These are phyloP conservation scores for Aspergillus conjunctus DNA, from an alignment of 495 filamentous ascomycete genomes.

Conservation along the genomic window DNA sequence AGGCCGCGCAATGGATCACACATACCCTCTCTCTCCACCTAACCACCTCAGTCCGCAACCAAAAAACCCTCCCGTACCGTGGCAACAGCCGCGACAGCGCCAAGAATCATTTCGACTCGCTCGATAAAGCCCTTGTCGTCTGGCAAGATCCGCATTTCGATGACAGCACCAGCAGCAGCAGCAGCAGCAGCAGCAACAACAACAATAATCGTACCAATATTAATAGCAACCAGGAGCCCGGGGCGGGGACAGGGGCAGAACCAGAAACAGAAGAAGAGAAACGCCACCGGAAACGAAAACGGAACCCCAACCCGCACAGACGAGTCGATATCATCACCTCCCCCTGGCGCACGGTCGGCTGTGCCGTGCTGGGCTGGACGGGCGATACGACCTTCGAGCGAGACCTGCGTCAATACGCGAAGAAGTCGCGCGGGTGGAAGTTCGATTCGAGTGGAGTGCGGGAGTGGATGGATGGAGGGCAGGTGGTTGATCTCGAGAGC, in stretches of 20 bases:
- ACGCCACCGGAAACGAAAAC: constrained; percentile 27
- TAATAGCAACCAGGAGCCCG: too few relatives aligned
- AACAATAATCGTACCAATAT: too few relatives aligned
- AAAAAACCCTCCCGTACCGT: constrained; percentile 63
- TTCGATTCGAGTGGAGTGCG: constrained; percentile 91
- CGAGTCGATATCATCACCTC: constrained; percentile 93
- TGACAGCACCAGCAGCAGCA: background rate
- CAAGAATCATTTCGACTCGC: constrained; percentile 64
- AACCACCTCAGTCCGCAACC: constrained; percentile 67
- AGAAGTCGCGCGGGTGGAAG: constrained; percentile 71
- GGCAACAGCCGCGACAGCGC: constrained; percentile 29
- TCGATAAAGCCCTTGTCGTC: constrained; percentile 91
- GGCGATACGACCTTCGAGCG: constrained; percentile 88
- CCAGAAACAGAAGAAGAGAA: constrained; percentile 2
- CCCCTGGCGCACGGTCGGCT: constrained; percentile 85
- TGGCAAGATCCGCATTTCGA: constrained; percentile 77
- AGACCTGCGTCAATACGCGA: constrained; percentile 80
- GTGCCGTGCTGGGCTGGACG: constrained; percentile 86
- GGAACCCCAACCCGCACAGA: constrained; percentile 76
- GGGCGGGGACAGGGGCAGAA: background rate
- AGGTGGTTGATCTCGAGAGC: constrained; percentile 65
- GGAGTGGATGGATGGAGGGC: constrained; percentile 61
- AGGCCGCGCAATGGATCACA: constrained; percentile 70
- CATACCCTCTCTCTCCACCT: constrained; percentile 75
- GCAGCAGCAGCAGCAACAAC: background rate